phyloP scores from a whole-genome alignment of 1,139 yeast species.

The Zygosaccharomyces sapae region DNA sequence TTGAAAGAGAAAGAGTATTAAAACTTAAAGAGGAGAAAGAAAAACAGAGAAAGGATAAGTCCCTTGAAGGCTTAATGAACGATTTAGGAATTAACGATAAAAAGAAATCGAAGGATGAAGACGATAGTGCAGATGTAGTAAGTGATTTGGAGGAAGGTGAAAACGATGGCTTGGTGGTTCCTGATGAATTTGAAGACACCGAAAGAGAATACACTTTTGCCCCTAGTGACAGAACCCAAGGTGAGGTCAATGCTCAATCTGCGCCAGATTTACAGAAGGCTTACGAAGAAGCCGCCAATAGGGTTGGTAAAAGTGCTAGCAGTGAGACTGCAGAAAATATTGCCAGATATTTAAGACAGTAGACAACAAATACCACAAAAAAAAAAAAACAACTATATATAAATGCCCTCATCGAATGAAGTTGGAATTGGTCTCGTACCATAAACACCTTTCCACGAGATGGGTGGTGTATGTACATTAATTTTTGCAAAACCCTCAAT shows the following conservation, averaged over 20 bases:
- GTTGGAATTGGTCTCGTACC: slow-evolving; percentile 65
- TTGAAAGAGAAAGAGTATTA: slow-evolving; percentile 79
- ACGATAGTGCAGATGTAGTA: slow-evolving; percentile 57
- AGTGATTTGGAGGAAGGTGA: slow-evolving; percentile 65
- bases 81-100: slow-evolving; percentile 67
- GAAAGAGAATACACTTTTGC: slow-evolving; percentile 71
- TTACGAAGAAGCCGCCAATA: slow-evolving; percentile 67
- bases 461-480: slow-evolving; percentile 42
- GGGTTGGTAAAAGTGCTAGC: slow-evolving; percentile 58
- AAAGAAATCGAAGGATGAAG: slow-evolving; percentile 28
- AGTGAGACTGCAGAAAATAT: slow-evolving; percentile 67
- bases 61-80: slow-evolving; percentile 68
- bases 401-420: slow-evolving; percentile 68
- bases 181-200: slow-evolving; percentile 57
- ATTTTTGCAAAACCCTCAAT: slow-evolving; percentile 18
- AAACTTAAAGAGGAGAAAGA: slow-evolving; percentile 76
- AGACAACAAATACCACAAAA: slow-evolving; percentile 1
- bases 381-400: slow-evolving; percentile 4
- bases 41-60: slow-evolving; percentile 64
- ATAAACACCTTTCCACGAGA: slow-evolving; percentile 81
- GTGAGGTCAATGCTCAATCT: slow-evolving; percentile 50
- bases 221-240: slow-evolving; percentile 54
- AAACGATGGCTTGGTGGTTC: slow-evolving; percentile 55
- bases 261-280: slow-evolving; percentile 61
- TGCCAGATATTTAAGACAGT: slow-evolving; percentile 55